A percentile compares a stretch with the other conserved stretches of the same genome.
phyloP scores from a whole-genome alignment of 225 moss, liverwort and hornwort species.

The Antitrichia curtipendula region DNA sequence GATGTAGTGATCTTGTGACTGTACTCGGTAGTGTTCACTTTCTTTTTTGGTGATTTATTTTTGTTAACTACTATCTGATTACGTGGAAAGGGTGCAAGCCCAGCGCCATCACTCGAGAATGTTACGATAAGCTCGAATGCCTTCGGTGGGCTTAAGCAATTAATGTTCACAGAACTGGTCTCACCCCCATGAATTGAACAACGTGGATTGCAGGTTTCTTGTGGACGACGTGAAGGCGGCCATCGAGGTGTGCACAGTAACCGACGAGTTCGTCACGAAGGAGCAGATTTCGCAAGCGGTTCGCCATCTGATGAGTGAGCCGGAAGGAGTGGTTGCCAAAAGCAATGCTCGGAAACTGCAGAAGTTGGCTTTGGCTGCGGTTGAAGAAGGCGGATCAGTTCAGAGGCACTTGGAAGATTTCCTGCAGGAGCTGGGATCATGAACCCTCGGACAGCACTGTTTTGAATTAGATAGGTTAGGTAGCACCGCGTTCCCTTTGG shows the following conservation, averaged over 20 bases:
- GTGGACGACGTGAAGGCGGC: slow-evolving; percentile 4
- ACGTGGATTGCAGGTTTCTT: background rate
- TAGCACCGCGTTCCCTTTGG: too few species aligned
- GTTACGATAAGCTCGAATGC: background rate
- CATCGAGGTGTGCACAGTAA: background rate
- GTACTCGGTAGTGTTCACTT: too few species aligned
- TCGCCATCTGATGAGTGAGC: background rate
- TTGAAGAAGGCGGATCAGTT: slow-evolving; percentile 6
- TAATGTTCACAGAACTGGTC: background rate
- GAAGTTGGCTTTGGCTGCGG: background rate
- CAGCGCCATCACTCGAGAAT: background rate
- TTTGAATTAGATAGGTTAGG: background rate
- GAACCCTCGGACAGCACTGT: too few species aligned
- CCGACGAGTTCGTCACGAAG: background rate
- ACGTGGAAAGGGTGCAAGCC: background rate
- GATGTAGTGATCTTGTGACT: too few species aligned
- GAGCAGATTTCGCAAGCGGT: background rate
- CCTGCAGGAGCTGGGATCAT: background rate
- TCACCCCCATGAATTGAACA: background rate
- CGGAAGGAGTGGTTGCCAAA: background rate
- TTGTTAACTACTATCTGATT: background rate
- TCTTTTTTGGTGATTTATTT: background rate
- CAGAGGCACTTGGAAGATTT: background rate
- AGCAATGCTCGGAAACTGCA: background rate
- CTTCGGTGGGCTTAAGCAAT: background rate